Conservation (phyloP, 768 basidiomycete species). For the Hypholoma fasciculare region DNA sequence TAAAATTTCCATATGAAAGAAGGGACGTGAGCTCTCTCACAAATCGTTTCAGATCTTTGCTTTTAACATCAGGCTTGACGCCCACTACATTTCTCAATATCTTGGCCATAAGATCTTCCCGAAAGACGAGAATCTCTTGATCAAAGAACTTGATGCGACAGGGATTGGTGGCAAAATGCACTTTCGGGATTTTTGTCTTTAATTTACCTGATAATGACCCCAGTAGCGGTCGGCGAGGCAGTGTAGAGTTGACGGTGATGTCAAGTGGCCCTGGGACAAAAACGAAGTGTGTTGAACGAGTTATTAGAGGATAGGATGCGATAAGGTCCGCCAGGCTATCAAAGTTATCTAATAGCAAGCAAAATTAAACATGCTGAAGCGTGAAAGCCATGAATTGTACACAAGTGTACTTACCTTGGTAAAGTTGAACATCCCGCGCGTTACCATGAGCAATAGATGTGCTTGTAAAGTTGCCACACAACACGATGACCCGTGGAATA, state of each 20-base stretch:
- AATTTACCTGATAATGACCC: constrained; percentile 72
- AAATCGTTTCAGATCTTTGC: constrained; percentile 85
- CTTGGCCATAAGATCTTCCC: constrained; percentile 91
- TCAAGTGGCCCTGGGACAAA: constrained; percentile 95
- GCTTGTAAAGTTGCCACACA: constrained; percentile 95
- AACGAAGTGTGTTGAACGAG: constrained; percentile 82
- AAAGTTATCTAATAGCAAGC: constrained; percentile 66
- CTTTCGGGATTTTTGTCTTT: constrained; percentile 71
- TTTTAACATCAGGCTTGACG: constrained; percentile 77
- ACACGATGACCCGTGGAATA: constrained; percentile 85
- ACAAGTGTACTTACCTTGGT: constrained; percentile 61
- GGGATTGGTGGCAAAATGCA: constrained; percentile 86
- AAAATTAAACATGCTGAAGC: background rate
- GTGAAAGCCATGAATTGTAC: background rate
- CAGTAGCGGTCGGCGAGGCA: constrained; percentile 83
- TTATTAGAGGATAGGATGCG: constrained; percentile 74
- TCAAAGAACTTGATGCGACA: constrained; percentile 94
- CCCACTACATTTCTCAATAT: constrained; percentile 93
- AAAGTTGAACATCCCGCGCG: constrained; percentile 75
- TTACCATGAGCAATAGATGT: constrained; percentile 78
- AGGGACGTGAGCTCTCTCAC: constrained; percentile 44
- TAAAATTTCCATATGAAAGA: background rate
- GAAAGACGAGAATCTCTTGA: constrained; percentile 92
- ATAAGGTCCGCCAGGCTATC: constrained; percentile 86
- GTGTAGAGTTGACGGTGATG: constrained; percentile 73